Evolutionary conservation across 1,284 basidiomycete genomes (phyloP).

Genomic region (Apiotrichum brassicae): DNA sequence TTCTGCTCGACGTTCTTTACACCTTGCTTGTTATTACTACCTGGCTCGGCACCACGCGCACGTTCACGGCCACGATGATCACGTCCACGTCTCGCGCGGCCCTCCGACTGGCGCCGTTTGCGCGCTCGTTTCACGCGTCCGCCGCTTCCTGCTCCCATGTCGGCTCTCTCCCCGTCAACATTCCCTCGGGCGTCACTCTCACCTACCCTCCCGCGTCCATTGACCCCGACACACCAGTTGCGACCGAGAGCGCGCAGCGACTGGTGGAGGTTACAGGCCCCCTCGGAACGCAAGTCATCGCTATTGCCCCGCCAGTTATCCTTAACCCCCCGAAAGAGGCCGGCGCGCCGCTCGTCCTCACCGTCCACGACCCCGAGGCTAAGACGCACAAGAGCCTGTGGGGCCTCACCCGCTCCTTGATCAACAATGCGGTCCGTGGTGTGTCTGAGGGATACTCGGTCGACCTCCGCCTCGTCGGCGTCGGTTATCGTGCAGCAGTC

Average conservation of each 20-base stretch:
- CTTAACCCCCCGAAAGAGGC: slow-evolving; percentile 25
- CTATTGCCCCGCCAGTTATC: slow-evolving; percentile 60
- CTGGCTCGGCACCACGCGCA: too few relatives aligned
- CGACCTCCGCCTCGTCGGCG: slow-evolving; percentile 82
- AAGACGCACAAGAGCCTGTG: slow-evolving; percentile 82
- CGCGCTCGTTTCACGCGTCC: slow-evolving; percentile 29
- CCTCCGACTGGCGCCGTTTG: neutral
- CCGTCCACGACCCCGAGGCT: slow-evolving; percentile 62
- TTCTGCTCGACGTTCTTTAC: neutral
- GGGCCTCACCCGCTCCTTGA: slow-evolving; percentile 85
- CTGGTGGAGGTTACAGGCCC: slow-evolving; percentile 59
- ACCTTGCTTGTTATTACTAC: neutral
- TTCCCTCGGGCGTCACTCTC: slow-evolving; percentile 61
- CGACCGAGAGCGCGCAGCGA: slow-evolving; percentile 23
- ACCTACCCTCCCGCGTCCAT: slow-evolving; percentile 38
- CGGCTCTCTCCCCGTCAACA: slow-evolving; percentile 67
- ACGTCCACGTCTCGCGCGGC: slow-evolving; percentile 6
- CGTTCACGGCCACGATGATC: neutral
- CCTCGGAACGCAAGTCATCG: slow-evolving; percentile 63
- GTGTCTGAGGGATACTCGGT: slow-evolving; percentile 82
- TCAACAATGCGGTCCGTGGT: slow-evolving; percentile 82
- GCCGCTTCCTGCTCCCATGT: slow-evolving; percentile 54
- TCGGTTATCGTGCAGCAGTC: slow-evolving; percentile 83
- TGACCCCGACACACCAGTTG: slow-evolving; percentile 23
- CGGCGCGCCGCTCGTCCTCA: slow-evolving; percentile 44